Conservation (phyloP, 139 green algal species). For the Penium margaritaceum region DNA sequence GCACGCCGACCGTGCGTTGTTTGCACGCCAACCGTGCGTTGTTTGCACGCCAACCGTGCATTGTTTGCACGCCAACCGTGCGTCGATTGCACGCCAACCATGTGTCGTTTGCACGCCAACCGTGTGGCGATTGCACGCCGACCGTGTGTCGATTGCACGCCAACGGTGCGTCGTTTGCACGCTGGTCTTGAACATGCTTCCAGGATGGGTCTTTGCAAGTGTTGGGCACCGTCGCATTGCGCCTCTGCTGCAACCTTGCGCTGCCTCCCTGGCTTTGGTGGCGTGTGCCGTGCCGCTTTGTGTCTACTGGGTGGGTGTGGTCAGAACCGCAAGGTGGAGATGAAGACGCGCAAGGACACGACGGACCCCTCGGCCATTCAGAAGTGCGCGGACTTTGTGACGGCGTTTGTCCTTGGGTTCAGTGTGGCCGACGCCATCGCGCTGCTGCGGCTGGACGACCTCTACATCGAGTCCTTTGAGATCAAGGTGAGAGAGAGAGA, state of each 20-base stretch:
- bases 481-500: conserved; percentile 64
- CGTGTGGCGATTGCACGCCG: too few relatives aligned
- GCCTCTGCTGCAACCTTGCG: neutral
- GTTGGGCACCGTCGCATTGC: neutral
- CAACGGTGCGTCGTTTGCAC: too few relatives aligned
- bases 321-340: conserved; percentile 72
- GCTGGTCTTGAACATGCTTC: too few relatives aligned
- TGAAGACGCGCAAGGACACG: conserved; percentile 83
- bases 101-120: too few relatives aligned
- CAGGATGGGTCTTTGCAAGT: too few relatives aligned
- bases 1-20: too few relatives aligned
- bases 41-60: too few relatives aligned
- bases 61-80: too few relatives aligned
- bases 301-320: too few relatives aligned
- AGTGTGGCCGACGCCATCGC: conserved; percentile 80
- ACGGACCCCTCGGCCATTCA: conserved; percentile 76
- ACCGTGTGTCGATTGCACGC: too few relatives aligned
- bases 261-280: neutral
- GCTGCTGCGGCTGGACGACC: conserved; percentile 88
- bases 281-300: neutral
- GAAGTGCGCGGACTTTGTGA: conserved; percentile 54
- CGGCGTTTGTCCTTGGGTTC: neutral
- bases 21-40: too few relatives aligned
- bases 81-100: too few relatives aligned
- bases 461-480: conserved; percentile 97